Evolutionary conservation across 805 yeast genomes (phyloP).

Genomic region (Jamesozyma hellenica): DNA sequence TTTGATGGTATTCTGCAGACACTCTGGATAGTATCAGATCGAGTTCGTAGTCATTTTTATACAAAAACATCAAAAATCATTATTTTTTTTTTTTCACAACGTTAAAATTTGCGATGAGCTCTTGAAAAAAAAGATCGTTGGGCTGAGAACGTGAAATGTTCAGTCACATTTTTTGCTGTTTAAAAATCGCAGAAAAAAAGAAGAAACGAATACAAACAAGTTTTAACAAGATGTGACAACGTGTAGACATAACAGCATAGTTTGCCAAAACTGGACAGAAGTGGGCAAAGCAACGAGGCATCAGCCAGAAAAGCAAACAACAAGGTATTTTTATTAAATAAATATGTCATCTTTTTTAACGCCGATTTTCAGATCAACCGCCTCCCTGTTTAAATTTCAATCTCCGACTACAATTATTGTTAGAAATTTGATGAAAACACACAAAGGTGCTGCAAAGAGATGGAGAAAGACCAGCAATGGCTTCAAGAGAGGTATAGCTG

Average conservation of each 20-base stretch:
- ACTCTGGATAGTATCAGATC: background rate
- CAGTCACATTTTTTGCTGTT: too few relatives aligned
- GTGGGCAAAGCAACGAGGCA: too few relatives aligned
- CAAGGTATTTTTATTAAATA: too few relatives aligned
- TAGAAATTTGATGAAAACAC: constrained; percentile 53
- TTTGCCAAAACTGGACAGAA: too few relatives aligned
- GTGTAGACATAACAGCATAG: too few relatives aligned
- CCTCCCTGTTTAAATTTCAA: constrained; percentile 4
- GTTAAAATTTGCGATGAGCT: background rate
- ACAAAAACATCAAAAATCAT: too few relatives aligned
- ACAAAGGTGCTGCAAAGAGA: constrained; percentile 79
- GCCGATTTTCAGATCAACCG: constrained; percentile 1
- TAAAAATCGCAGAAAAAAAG: too few relatives aligned
- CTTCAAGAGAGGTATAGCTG: constrained; percentile 66
- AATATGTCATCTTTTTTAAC: background rate
- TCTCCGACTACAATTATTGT: constrained; percentile 15
- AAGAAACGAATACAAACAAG: background rate
- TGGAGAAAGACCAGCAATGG: constrained; percentile 66
- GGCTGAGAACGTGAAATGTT: background rate
- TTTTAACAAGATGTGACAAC: background rate
- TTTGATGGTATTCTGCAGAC: background rate
- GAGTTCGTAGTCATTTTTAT: background rate
- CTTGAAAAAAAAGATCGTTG: too few relatives aligned
- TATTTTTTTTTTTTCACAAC: background rate
- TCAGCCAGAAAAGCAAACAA: too few relatives aligned